phyloP scores from a whole-genome alignment of 257 asterid genomes.

The Solanum pennellii region DNA sequence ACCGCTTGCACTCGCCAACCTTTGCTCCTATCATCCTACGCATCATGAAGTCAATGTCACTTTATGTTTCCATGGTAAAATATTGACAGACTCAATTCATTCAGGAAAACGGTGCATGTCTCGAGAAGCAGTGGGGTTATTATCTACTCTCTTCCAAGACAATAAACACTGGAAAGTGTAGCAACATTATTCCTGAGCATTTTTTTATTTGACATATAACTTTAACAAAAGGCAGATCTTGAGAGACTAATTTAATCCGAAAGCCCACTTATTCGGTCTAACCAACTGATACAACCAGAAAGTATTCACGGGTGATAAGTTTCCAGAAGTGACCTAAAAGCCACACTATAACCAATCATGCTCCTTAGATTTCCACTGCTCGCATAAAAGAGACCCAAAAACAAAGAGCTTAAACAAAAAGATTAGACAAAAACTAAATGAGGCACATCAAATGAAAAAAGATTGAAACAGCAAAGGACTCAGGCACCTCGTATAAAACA shows the following conservation, averaged over 20 bases:
- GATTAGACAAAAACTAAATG: background rate
- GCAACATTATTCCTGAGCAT: background rate
- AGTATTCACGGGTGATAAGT: background rate
- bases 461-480: background rate
- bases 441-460: background rate
- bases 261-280: background rate
- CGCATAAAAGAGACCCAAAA: background rate
- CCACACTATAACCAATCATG: background rate
- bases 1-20: constrained; percentile 19
- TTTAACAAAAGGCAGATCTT: background rate
- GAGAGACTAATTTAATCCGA: background rate
- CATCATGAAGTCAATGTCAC: background rate
- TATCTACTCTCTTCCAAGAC: background rate
- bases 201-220: background rate
- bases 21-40: constrained; percentile 16
- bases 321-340: background rate
- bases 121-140: background rate
- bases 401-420: background rate
- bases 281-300: background rate
- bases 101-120: background rate
- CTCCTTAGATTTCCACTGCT: background rate
- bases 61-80: background rate
- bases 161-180: background rate
- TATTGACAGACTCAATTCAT: background rate
- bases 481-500: constrained; percentile 11